Base-by-base conservation (phyloP, 2,329 filamentous ascomycete species). In the Zarea fungicola region DNA sequence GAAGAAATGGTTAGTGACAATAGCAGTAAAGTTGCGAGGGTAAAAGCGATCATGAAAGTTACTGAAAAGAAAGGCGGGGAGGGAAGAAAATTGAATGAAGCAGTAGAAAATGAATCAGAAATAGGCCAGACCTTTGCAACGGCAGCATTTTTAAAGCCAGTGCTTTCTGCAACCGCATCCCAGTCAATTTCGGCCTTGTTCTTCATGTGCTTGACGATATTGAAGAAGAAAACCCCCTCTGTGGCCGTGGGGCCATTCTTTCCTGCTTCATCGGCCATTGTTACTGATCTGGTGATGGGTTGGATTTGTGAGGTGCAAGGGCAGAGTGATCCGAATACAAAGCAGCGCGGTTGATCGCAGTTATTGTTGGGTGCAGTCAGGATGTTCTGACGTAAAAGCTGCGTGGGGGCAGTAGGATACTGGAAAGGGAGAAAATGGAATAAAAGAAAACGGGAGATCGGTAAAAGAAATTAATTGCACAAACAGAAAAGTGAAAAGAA, bases 131-230 rank as follows among this genome's bases (percentile, higher is more conserved):
- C 73, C 59, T 69, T 71, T 49, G 76, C 75, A 3, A 70, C 68
- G 8, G 64, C 62, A 0, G 64, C 71, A 31, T 68, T 76, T 52
- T 74, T 74, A 64, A 74, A 72, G 8, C 65, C 64, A 11, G 64
- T 58, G 11, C 70, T 67, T 0, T 43, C 25, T 1, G 75, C 74
- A 3, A 78, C 70, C 5, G 56, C 59, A 0, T 66, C 59, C 76
- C 76, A 79, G 56, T 80, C 70, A 29, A 75, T 65, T 1, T 72
- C 69, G 4, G 69, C 68, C 53, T 67, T 69, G 62, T 65, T 69
- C 19, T 62, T 62, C 36, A 65, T 66, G 49, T 74, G 62, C 56
- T 71, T 70, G 50, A 75, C 61, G 35, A 76, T 68, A 47, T 66
- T 65, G 50, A 67, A 66, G 58, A 74, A 73, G 36, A 75, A 68